Evolutionary conservation across 805 yeast species (phyloP).

Genomic region (Hanseniaspora taiwanica): DNA sequence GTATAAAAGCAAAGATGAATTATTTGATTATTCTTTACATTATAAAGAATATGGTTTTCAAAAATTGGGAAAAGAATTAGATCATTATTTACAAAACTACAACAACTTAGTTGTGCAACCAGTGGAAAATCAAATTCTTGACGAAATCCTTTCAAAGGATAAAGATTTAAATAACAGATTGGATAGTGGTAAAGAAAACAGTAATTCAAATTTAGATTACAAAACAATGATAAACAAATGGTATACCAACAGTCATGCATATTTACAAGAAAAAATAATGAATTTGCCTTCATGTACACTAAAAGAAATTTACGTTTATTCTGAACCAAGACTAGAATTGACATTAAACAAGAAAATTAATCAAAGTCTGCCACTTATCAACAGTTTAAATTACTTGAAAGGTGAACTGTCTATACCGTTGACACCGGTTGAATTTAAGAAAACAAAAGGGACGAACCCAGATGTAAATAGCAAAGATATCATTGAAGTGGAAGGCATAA

Average conservation of each 20-base stretch:
- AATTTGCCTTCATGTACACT: slow-evolving; percentile 19
- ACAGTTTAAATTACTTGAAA: slow-evolving; percentile 19
- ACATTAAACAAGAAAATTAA: slow-evolving; percentile 17
- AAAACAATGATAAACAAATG: slow-evolving; percentile 15
- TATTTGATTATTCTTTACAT: not conserved
- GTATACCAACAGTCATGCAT: slow-evolving; percentile 20
- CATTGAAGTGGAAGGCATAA: slow-evolving; percentile 9
- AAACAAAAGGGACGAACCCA: too few relatives aligned
- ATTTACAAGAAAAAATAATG: slow-evolving; percentile 18
- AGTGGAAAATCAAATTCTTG: slow-evolving; percentile 7
- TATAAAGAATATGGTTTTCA: not conserved
- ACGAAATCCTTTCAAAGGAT: slow-evolving; percentile 11
- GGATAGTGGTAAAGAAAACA: slow-evolving; percentile 5
- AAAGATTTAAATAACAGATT: slow-evolving; percentile 10
- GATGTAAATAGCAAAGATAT: too few relatives aligned
- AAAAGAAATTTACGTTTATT: slow-evolving; percentile 22
- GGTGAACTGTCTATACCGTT: slow-evolving; percentile 18
- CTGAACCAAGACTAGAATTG: slow-evolving; percentile 18
- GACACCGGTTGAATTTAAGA: slow-evolving; percentile 10
- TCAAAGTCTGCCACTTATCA: slow-evolving; percentile 6
- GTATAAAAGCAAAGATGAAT: not conserved
- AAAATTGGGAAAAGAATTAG: not conserved
- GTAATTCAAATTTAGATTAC: not conserved
- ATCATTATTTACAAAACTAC: slow-evolving; percentile 3
- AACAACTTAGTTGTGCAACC: slow-evolving; percentile 7